Conservation (phyloP, 441 rosid species). For the Populus hybrid region DNA sequence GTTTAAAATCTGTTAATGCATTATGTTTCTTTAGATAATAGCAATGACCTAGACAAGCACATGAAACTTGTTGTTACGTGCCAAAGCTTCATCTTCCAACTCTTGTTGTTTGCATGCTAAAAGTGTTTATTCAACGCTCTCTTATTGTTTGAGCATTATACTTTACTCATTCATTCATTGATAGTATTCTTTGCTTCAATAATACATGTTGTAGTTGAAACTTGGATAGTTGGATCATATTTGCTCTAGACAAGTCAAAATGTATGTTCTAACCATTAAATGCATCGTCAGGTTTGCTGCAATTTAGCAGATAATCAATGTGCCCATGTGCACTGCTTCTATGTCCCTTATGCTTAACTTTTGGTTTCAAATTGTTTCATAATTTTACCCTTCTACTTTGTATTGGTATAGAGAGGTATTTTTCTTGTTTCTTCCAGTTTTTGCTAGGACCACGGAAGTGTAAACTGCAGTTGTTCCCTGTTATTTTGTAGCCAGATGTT, state of each 20-base stretch:
- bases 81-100: background rate
- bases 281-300: background rate
- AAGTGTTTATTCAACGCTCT: too few species aligned
- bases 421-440: background rate
- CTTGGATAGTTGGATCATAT: background rate
- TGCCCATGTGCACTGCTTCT: background rate
- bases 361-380: background rate
- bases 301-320: background rate
- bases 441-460: background rate
- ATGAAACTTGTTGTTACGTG: background rate
- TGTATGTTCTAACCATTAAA: background rate
- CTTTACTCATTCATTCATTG: too few species aligned
- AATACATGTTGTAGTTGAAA: background rate
- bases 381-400: background rate
- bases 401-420: background rate
- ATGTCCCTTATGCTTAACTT: background rate
- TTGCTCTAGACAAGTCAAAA: background rate
- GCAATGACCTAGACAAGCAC: background rate
- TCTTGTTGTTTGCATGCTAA: too few species aligned
- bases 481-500: background rate
- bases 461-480: background rate
- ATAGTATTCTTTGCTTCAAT: too few species aligned
- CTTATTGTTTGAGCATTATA: too few species aligned
- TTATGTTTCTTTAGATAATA: background rate
- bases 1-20: background rate